Evolutionary conservation across 306 rosid genomes (phyloP).

Genomic region (Inga oerstediana): DNA sequence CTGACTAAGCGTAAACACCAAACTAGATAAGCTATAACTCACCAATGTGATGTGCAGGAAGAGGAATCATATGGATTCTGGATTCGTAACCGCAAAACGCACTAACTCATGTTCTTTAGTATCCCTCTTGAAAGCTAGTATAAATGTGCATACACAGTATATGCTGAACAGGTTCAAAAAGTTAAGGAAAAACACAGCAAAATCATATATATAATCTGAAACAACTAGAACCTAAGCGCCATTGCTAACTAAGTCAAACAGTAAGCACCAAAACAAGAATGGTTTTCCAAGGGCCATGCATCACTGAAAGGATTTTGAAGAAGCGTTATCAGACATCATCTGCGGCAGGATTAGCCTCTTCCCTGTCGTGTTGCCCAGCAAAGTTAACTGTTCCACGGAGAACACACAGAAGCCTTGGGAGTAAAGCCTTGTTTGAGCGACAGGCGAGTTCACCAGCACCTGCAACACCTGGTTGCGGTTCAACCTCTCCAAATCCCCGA

Average conservation of each 20-base stretch:
- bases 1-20: background rate
- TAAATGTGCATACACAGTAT: background rate
- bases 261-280: background rate
- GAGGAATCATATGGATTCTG: background rate
- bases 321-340: slow-evolving; percentile 11
- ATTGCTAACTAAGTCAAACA: background rate
- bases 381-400: slow-evolving; percentile 60
- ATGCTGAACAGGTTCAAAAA: background rate
- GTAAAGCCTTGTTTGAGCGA: slow-evolving; percentile 66
- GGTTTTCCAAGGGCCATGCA: background rate
- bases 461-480: slow-evolving; percentile 68
- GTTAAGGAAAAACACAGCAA: background rate
- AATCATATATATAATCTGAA: background rate
- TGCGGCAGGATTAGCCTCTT: slow-evolving; percentile 20
- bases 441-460: slow-evolving; percentile 76
- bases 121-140: background rate
- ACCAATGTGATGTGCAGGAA: background rate
- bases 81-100: background rate
- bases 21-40: background rate
- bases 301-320: slow-evolving; percentile 28
- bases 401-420: slow-evolving; percentile 69
- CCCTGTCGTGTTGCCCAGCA: slow-evolving; percentile 38
- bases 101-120: background rate
- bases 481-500: slow-evolving; percentile 57
- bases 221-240: too few species aligned